Evolutionary conservation across 768 basidiomycete species (phyloP).

Genomic region (Lactarius psammicola): DNA sequence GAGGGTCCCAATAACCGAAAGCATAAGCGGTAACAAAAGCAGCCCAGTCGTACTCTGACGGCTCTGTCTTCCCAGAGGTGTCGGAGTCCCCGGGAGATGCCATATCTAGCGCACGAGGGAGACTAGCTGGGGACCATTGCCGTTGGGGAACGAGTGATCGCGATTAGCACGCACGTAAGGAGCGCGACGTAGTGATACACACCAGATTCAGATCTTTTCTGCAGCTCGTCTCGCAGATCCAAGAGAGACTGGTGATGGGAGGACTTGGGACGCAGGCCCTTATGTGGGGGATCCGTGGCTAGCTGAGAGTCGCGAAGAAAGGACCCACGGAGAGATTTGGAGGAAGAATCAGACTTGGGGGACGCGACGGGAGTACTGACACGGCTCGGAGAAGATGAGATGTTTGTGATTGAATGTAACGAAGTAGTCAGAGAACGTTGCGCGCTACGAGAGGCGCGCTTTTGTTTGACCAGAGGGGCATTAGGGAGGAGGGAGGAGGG

Average conservation of each 20-base stretch:
- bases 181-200: not conserved
- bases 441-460: slow-evolving; percentile 34
- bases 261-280: slow-evolving; percentile 17
- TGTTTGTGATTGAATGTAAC: slow-evolving; percentile 43
- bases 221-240: slow-evolving; percentile 25
- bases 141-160: not conserved
- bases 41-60: slow-evolving; percentile 59
- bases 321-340: not conserved
- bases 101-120: slow-evolving; percentile 32
- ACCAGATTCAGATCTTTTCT: slow-evolving; percentile 24
- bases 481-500: slow-evolving; percentile 37
- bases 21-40: slow-evolving; percentile 78
- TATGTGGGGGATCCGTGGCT: slow-evolving; percentile 12
- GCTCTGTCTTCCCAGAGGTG: slow-evolving; percentile 25
- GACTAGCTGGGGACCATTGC: slow-evolving; percentile 8
- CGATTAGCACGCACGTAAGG: slow-evolving; percentile 1
- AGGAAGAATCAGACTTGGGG: slow-evolving; percentile 14
- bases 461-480: slow-evolving; percentile 30
- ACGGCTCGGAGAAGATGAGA: slow-evolving; percentile 27
- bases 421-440: slow-evolving; percentile 47
- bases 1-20: slow-evolving; percentile 76
- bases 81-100: slow-evolving; percentile 30
- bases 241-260: slow-evolving; percentile 26
- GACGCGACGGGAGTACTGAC: slow-evolving; percentile 20
- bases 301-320: slow-evolving; percentile 17